phyloP scores from a whole-genome alignment of 2,329 filamentous ascomycete species.

The Alternaria triticimaculans region DNA sequence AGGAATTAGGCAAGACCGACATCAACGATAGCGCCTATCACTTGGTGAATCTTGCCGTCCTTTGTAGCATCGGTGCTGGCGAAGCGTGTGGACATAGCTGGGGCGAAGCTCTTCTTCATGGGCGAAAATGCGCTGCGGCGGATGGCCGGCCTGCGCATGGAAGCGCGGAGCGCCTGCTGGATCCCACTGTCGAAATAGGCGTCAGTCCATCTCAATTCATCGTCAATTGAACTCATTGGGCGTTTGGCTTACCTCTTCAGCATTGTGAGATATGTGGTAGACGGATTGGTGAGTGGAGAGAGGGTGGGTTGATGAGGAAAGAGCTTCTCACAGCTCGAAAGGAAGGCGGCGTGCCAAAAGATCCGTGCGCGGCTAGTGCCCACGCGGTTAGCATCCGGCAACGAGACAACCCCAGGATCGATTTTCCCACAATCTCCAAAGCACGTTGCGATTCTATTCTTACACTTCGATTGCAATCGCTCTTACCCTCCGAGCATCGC shows the following conservation, averaged over 20 bases:
- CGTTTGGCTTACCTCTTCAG: constrained; percentile 64
- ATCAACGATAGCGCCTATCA: constrained; percentile 98
- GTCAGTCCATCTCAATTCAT: constrained; percentile 29
- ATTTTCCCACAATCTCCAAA: neutral
- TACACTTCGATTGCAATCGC: neutral
- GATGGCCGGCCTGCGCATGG: constrained; percentile 63
- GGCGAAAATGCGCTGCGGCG: constrained; percentile 61
- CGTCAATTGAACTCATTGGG: constrained; percentile 46
- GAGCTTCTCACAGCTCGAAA: constrained; percentile 21
- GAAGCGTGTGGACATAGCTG: constrained; percentile 66
- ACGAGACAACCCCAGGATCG: neutral
- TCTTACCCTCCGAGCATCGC: neutral
- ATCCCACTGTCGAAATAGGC: constrained; percentile 64
- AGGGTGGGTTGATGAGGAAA: constrained; percentile 34
- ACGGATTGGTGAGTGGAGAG: constrained; percentile 38
- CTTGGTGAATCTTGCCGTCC: constrained; percentile 74
- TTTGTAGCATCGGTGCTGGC: constrained; percentile 64
- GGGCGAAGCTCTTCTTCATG: constrained; percentile 63
- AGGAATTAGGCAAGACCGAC: constrained; percentile 37
- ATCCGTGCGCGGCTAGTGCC: constrained; percentile 16
- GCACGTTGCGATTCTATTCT: neutral
- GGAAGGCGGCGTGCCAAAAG: constrained; percentile 9
- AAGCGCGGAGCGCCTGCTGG: constrained; percentile 69
- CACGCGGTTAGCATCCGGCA: constrained; percentile 5
- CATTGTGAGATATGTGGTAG: constrained; percentile 61